phyloP scores from a whole-genome alignment of 768 basidiomycete genomes.

The Leccinum fibrillosum region DNA sequence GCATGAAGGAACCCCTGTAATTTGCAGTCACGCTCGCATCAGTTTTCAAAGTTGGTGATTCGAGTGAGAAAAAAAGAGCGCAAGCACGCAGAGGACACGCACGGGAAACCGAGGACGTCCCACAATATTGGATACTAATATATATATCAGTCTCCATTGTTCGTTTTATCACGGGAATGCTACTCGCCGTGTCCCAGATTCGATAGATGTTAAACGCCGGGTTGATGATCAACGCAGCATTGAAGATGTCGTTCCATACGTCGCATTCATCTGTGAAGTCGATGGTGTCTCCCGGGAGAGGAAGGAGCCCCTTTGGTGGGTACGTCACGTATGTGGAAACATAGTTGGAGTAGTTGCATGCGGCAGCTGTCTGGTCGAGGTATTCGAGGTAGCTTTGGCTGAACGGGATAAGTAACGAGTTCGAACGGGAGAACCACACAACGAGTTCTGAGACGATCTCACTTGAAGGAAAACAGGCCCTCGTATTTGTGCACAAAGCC shows the following conservation, averaged over 20 bases:
- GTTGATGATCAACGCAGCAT: conserved; percentile 58
- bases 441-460: conserved; percentile 13
- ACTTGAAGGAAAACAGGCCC: conserved; percentile 74
- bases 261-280: conserved; percentile 53
- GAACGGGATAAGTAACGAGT: conserved; percentile 18
- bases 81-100: conserved; percentile 16
- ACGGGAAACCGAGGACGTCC: conserved; percentile 86
- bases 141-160: background rate
- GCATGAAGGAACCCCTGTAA: conserved; percentile 50
- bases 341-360: conserved; percentile 64
- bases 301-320: conserved; percentile 62
- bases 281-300: conserved; percentile 59
- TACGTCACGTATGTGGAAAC: conserved; percentile 60
- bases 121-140: conserved; percentile 60
- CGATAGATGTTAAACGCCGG: conserved; percentile 78
- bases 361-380: conserved; percentile 47
- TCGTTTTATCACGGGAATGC: no score
- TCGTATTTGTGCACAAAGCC: conserved; percentile 71
- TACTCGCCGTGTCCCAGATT: conserved; percentile 62
- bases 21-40: no score
- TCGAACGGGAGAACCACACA: background rate
- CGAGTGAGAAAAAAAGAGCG: no score
- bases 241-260: conserved; percentile 62
- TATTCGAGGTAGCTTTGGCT: conserved; percentile 62
- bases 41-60: no score